phyloP scores from a whole-genome alignment of 768 basidiomycete species.

The Porpolomopsis calyptriformis region DNA sequence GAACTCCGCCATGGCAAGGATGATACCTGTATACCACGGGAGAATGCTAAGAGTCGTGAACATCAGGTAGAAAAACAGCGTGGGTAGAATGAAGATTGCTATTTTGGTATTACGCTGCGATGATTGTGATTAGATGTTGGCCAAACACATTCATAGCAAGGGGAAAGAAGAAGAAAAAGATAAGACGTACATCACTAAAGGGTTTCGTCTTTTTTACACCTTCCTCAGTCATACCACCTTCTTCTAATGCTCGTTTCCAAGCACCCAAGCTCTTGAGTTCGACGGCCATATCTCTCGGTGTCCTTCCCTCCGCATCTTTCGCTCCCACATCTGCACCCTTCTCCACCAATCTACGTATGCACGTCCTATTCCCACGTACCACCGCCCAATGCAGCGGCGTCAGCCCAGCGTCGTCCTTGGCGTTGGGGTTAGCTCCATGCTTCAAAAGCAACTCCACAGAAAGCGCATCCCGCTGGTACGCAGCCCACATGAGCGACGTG shows the following conservation, averaged over 20 bases:
- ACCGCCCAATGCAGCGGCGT: slow-evolving; percentile 96
- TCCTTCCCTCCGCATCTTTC: slow-evolving; percentile 77
- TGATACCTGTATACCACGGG: slow-evolving; percentile 82
- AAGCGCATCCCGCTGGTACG: slow-evolving; percentile 95
- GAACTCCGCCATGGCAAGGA: slow-evolving; percentile 77
- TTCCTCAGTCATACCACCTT: slow-evolving; percentile 73
- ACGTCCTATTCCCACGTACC: slow-evolving; percentile 83
- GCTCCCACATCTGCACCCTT: slow-evolving; percentile 75
- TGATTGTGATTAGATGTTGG: neutral
- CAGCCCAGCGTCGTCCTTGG: slow-evolving; percentile 73
- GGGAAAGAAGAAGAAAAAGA: slow-evolving; percentile 1
- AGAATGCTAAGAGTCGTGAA: slow-evolving; percentile 75
- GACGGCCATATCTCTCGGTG: slow-evolving; percentile 87
- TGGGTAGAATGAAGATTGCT: slow-evolving; percentile 69
- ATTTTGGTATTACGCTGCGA: slow-evolving; percentile 69
- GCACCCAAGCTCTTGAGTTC: slow-evolving; percentile 87
- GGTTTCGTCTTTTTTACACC: slow-evolving; percentile 57
- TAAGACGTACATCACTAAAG: slow-evolving; percentile 49
- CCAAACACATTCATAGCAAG: no score
- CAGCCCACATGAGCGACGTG: slow-evolving; percentile 96
- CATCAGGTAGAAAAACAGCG: slow-evolving; percentile 69
- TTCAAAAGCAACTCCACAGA: slow-evolving; percentile 84
- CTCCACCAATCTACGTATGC: slow-evolving; percentile 76
- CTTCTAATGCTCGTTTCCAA: slow-evolving; percentile 81
- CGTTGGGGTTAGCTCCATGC: slow-evolving; percentile 72